These are phyloP conservation scores for Luffa acutangula DNA, from an alignment of 306 rosid species.

Conservation along the genomic window DNA sequence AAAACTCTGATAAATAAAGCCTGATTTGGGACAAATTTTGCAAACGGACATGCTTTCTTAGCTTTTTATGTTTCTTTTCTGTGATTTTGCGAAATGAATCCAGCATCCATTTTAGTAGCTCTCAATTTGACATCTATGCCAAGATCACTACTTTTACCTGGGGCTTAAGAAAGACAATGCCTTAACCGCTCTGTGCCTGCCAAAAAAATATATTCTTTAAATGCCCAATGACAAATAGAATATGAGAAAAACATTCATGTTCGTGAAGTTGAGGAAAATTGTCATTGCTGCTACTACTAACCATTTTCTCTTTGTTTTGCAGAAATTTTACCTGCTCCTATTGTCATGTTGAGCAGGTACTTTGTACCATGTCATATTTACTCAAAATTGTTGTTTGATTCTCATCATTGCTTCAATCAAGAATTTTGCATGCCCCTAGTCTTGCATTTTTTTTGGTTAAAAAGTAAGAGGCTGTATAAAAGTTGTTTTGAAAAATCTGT, in stretches of 20 bases:
- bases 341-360: constrained; percentile 88
- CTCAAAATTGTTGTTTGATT: neutral
- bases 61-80: neutral
- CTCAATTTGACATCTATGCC: neutral
- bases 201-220: neutral
- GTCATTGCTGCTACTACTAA: constrained; percentile 1
- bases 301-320: constrained; percentile 32
- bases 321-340: constrained; percentile 74
- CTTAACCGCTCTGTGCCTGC: neutral
- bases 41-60: neutral
- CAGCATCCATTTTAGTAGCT: neutral
- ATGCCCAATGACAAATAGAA: neutral
- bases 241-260: neutral
- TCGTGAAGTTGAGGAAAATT: neutral
- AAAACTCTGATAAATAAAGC: neutral
- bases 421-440: neutral
- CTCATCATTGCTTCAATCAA: neutral
- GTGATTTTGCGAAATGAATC: neutral
- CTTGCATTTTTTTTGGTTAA: neutral
- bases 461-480: neutral
- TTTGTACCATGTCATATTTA: neutral
- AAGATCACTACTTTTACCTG: neutral
- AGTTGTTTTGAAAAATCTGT: neutral
- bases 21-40: neutral
- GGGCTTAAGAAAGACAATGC: neutral